Conservation (phyloP, 2,329 filamentous ascomycete species). For the Triangularia setosa region DNA sequence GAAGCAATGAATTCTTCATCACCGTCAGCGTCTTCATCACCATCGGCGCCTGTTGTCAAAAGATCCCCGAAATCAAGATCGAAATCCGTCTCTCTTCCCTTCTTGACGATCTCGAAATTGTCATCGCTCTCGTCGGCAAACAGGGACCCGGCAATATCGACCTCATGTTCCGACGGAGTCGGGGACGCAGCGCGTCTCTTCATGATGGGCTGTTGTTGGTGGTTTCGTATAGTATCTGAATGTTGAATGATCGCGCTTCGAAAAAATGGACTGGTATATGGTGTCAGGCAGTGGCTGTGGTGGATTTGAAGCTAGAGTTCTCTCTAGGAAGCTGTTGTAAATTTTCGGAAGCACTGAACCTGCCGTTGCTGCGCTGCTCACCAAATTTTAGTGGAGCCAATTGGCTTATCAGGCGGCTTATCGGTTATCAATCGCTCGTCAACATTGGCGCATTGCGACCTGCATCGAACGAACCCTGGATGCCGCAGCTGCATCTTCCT, state of each 20-base stretch:
- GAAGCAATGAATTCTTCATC: conserved; percentile 90
- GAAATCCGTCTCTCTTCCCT: conserved; percentile 35
- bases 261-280: neutral
- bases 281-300: neutral
- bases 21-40: conserved; percentile 50
- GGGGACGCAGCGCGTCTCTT: conserved; percentile 72
- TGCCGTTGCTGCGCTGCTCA: neutral
- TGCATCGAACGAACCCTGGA: neutral
- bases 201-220: conserved; percentile 47
- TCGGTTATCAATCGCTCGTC: conserved; percentile 14
- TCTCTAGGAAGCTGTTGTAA: neutral
- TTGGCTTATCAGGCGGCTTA: conserved; percentile 20
- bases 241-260: neutral
- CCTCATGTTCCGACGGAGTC: conserved; percentile 79
- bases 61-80: conserved; percentile 59
- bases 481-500: neutral
- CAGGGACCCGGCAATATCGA: conserved; percentile 80
- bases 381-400: conserved; percentile 25
- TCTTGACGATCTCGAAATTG: conserved; percentile 34
- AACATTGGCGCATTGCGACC: neutral
- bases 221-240: neutral
- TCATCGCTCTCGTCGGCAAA: conserved; percentile 59
- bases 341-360: conserved; percentile 14
- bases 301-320: neutral
- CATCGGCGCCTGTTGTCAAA: conserved; percentile 53